A percentile compares a stretch with the other conserved stretches of the same genome.
These are phyloP conservation scores for Scutellaria baicalensis DNA, from an alignment of 257 asterid species.

Conservation along the genomic window DNA sequence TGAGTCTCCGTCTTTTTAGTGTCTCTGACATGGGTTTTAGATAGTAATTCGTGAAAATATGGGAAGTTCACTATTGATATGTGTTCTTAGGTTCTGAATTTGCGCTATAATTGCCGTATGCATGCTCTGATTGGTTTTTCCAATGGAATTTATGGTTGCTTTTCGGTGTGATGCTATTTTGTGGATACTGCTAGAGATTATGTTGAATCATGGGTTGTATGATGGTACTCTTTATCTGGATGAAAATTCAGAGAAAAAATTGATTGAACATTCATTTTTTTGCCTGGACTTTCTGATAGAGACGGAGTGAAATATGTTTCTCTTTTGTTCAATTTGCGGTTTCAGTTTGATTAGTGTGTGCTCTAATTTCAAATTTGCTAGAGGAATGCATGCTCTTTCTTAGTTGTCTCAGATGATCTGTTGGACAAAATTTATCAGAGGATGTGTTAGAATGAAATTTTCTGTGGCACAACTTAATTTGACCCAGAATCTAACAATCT, in stretches of 20 bases:
- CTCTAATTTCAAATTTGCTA: not conserved
- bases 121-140: conserved; percentile 3
- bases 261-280: not conserved
- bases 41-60: not conserved
- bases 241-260: not conserved
- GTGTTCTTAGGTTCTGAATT: too few species aligned
- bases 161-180: not conserved
- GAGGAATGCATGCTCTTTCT: not conserved
- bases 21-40: not conserved
- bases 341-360: not conserved
- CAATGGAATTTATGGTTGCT: not conserved
- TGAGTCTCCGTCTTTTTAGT: conserved; percentile 17
- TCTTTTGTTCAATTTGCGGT: not conserved
- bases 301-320: not conserved
- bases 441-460: not conserved
- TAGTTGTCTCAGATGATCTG: not conserved
- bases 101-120: not conserved
- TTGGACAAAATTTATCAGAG: not conserved
- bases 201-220: not conserved
- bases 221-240: not conserved
- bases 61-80: not conserved
- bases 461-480: too few species aligned
- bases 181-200: not conserved
- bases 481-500: too few species aligned
- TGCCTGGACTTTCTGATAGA: not conserved